Evolutionary conservation across 2,329 filamentous ascomycete species (phyloP).

Genomic region (Meredithiella fracta): DNA sequence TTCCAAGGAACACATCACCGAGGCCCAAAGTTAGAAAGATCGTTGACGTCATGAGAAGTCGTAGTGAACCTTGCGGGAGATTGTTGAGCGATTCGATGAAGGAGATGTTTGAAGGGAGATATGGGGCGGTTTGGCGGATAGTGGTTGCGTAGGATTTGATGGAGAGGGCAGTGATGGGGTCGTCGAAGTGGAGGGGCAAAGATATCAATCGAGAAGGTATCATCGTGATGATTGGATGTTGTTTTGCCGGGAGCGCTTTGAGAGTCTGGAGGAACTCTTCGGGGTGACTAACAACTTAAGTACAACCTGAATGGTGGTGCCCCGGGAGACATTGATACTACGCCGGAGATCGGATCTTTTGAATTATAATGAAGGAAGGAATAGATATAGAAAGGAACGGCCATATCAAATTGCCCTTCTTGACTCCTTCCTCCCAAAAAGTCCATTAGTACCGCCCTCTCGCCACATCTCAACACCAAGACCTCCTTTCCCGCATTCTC

Average conservation of each 20-base stretch:
- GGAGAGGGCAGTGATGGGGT: slow-evolving; percentile 29
- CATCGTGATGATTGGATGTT: slow-evolving; percentile 6
- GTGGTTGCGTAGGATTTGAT: slow-evolving; percentile 45
- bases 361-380: slow-evolving; percentile 22
- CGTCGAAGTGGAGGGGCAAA: slow-evolving; percentile 26
- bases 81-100: slow-evolving; percentile 29
- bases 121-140: slow-evolving; percentile 42
- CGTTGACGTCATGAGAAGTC: slow-evolving; percentile 19
- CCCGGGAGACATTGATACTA: slow-evolving; percentile 22
- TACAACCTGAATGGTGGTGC: slow-evolving; percentile 22
- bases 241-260: background rate
- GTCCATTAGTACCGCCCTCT: slow-evolving; percentile 22
- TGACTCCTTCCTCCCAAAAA: slow-evolving; percentile 19
- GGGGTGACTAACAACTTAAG: slow-evolving; percentile 17
- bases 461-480: slow-evolving; percentile 21
- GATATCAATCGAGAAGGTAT: slow-evolving; percentile 21
- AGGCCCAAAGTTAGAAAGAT: slow-evolving; percentile 24
- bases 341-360: slow-evolving; percentile 18
- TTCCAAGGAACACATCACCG: slow-evolving; percentile 26
- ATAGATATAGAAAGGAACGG: slow-evolving; percentile 21
- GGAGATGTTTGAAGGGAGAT: slow-evolving; percentile 44
- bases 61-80: slow-evolving; percentile 17
- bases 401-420: slow-evolving; percentile 20
- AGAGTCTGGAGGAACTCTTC: slow-evolving; percentile 16
- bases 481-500: background rate